Base-by-base conservation (phyloP, 306 rosid species). In the Corylus avellana region DNA sequence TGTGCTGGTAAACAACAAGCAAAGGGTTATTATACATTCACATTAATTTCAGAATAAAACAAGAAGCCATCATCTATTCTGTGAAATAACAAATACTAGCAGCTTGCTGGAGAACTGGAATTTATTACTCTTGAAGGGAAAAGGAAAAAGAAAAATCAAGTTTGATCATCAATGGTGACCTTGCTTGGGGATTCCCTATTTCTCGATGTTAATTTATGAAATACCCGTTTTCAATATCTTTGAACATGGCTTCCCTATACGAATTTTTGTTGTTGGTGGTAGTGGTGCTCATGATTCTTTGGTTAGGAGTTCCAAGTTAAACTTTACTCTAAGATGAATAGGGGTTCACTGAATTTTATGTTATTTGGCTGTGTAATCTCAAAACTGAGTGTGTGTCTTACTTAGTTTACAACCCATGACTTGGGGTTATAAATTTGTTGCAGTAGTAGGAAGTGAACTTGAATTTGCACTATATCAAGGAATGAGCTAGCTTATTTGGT, bases 91-190 rank as follows among this genome's bases (percentile, higher is more conserved):
- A 25, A 58, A 10, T 58, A 58, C 66, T 25, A 22, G 32, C 49
- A 20, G 44, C 68, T 25, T 44, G 46, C 37, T 51, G 47, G 48
- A 49, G 80, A 47, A 83, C 58, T 64, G 22, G 74, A 69, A 54
- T 56, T 22, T 16, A 12, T 56, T 16, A 53, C 64, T 82, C 75
- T 57, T 82, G 32, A 54, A 73, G 59, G 67, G 67, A 55, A 82
- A 25, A 27, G 51, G 37, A 47, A 64, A 49, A 67, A 61, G 12
- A 32, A 79, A 61, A 46, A 58, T n/a, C n/a, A 64, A 17, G 46
- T 64, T 16, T 64, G 46, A 64, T 35, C 20, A 64, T 58, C 58
- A 58, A 58, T 35, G 8, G 25, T 35, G 20, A 8, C 48, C 48
- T 64, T 37, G 20, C 12, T 35, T 64, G 48, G 22, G 18, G 46